These are phyloP conservation scores for Eutrema salsugineum DNA, from an alignment of 441 rosid genomes.

Conservation along the genomic window DNA sequence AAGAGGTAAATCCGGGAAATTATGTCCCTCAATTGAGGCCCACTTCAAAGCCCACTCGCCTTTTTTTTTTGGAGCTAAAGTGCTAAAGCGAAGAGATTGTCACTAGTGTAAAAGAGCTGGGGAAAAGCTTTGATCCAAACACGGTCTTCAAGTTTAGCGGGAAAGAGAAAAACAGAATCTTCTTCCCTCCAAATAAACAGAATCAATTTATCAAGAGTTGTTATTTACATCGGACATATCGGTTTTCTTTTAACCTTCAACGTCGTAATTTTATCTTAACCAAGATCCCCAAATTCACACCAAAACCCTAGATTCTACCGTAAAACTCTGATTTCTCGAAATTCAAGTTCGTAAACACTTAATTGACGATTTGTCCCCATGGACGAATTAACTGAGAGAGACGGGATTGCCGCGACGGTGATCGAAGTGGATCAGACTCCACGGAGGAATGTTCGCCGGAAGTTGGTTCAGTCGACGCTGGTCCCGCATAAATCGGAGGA, in stretches of 20 bases:
- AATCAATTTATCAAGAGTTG: not conserved
- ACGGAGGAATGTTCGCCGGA: conserved; percentile 48
- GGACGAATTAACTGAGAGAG: conserved; percentile 21
- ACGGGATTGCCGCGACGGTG: conserved; percentile 2
- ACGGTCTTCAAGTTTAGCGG: conserved; percentile 14
- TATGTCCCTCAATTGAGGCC: not conserved
- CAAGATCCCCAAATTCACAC: conserved; percentile 30
- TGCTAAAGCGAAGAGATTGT: not conserved
- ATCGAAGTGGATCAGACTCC: conserved; percentile 24
- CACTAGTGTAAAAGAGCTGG: not conserved
- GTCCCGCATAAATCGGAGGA: conserved; percentile 47
- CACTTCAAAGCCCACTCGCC: conserved; percentile 9
- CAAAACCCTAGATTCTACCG: conserved; percentile 17
- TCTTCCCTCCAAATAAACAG: conserved; percentile 40
- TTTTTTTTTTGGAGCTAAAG: not conserved
- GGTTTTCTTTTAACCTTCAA: not conserved
- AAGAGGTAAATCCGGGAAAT: not conserved
- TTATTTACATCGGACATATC: not conserved
- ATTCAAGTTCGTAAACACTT: not conserved
- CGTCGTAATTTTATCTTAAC: not conserved
- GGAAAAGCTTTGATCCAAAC: not conserved
- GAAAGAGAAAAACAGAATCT: conserved; percentile 2
- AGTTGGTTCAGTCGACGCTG: conserved; percentile 74
- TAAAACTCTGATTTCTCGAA: not conserved
- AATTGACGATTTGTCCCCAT: conserved; percentile 17